A percentile compares a stretch with the other conserved stretches of the same genome.
Evolutionary conservation across 441 rosid species (phyloP).

Genomic region (Flueggea neowawraea): DNA sequence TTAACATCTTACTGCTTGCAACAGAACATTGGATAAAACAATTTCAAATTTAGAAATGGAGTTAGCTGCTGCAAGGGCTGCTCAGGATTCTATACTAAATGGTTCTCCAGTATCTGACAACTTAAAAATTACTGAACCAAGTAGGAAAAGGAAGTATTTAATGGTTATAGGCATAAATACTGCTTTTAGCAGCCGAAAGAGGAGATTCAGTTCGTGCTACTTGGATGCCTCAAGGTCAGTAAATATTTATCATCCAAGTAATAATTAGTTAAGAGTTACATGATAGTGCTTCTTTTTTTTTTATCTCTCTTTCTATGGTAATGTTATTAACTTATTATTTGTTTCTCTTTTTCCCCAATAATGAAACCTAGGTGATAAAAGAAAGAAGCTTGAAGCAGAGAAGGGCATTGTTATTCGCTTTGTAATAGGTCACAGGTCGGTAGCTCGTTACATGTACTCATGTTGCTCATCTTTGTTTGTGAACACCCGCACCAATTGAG

Average conservation of each 20-base stretch:
- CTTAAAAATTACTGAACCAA: constrained; percentile 27
- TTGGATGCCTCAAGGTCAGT: constrained; percentile 43
- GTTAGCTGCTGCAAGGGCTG: constrained; percentile 80
- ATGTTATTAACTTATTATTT: not conserved
- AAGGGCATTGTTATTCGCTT: constrained; percentile 11
- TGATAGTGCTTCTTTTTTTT: not conserved
- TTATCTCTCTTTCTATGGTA: not conserved
- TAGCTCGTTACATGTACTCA: not conserved
- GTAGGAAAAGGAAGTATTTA: constrained; percentile 30
- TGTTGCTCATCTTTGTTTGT: not conserved
- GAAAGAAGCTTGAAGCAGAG: constrained; percentile 12
- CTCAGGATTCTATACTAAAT: constrained; percentile 46
- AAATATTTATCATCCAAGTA: not conserved
- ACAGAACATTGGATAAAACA: constrained; percentile 70
- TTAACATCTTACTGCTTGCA: not conserved
- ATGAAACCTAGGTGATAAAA: not conserved
- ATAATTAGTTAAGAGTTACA: not conserved
- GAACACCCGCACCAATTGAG: not conserved
- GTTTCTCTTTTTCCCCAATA: not conserved
- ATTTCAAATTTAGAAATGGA: constrained; percentile 84
- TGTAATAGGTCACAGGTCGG: constrained; percentile 15
- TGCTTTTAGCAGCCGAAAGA: constrained; percentile 37
- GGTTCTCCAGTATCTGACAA: constrained; percentile 70
- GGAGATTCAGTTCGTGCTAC: constrained; percentile 37
- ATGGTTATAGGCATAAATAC: constrained; percentile 38